Evolutionary conservation across 1,284 basidiomycete species (phyloP).

Genomic region (Athelia psychrophila): DNA sequence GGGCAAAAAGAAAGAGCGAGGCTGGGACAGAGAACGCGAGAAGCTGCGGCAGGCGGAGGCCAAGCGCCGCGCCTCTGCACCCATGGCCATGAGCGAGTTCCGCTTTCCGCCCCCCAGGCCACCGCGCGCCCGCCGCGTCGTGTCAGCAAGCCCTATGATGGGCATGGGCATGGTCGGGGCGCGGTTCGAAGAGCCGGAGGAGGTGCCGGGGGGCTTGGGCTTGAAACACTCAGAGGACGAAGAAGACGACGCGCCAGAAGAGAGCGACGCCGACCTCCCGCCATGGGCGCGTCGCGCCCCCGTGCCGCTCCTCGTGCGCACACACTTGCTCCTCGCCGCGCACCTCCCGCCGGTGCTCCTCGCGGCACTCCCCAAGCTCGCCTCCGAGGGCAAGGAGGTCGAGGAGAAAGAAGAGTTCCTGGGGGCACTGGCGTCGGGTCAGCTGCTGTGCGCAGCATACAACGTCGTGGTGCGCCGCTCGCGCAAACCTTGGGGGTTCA

Average conservation of each 20-base stretch:
- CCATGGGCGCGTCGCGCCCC: conserved; percentile 14
- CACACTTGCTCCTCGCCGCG: conserved; percentile 53
- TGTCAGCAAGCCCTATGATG: too few relatives aligned
- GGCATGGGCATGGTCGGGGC: too few relatives aligned
- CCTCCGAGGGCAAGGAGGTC: too few relatives aligned
- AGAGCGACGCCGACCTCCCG: conserved; percentile 28
- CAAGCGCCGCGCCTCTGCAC: conserved; percentile 30
- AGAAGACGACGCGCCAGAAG: conserved; percentile 27
- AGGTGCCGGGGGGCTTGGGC: too few relatives aligned
- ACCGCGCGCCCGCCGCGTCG: too few relatives aligned
- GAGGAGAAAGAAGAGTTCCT: conserved; percentile 40
- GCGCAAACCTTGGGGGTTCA: conserved; percentile 85
- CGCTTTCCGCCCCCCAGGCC: too few relatives aligned
- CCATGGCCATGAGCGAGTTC: background rate
- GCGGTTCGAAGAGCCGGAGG: too few relatives aligned
- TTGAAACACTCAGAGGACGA: too few relatives aligned
- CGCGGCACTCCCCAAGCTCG: conserved; percentile 39
- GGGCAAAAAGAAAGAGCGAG: conserved; percentile 34
- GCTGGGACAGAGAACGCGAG: conserved; percentile 21
- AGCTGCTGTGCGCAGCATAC: conserved; percentile 77
- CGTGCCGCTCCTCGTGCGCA: background rate
- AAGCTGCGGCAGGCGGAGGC: conserved; percentile 37
- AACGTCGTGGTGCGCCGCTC: conserved; percentile 78
- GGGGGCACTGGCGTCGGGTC: conserved; percentile 68
- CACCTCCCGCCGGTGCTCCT: conserved; percentile 52